Conservation (phyloP, 2,329 filamentous ascomycete genomes). For the Metarhizium sp. region DNA sequence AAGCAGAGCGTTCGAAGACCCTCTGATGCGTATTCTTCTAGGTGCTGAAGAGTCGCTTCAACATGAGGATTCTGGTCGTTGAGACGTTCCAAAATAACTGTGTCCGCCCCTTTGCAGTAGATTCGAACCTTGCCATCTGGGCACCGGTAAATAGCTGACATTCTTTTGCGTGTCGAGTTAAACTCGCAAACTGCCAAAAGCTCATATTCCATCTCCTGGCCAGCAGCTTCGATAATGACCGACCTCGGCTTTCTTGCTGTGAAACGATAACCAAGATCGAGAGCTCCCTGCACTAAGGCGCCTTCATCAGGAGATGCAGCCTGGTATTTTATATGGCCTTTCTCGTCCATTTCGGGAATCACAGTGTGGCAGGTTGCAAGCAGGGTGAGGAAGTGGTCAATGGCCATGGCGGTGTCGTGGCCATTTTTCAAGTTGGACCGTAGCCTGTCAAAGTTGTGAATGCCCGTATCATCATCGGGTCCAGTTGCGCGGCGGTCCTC, state of each 20-base stretch:
- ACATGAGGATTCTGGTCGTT: constrained; percentile 76
- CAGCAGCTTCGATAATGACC: constrained; percentile 73
- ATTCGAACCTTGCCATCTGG: constrained; percentile 90
- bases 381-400: constrained; percentile 77
- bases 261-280: constrained; percentile 79
- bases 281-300: constrained; percentile 87
- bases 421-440: constrained; percentile 54
- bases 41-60: constrained; percentile 81
- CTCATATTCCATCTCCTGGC: constrained; percentile 71
- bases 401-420: constrained; percentile 40
- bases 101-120: constrained; percentile 96
- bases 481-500: constrained; percentile 77
- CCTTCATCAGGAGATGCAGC: constrained; percentile 96
- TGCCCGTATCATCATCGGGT: constrained; percentile 72
- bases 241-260: constrained; percentile 80
- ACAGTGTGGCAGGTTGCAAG: constrained; percentile 93
- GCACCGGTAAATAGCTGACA: constrained; percentile 95
- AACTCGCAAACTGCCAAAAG: constrained; percentile 97
- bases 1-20: constrained; percentile 90
- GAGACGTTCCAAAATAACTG: constrained; percentile 89
- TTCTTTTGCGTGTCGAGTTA: constrained; percentile 86
- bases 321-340: constrained; percentile 89
- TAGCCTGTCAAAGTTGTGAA: constrained; percentile 76
- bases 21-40: constrained; percentile 98
- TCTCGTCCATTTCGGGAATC: constrained; percentile 79